These are phyloP conservation scores for Aspergillus costaricaensis DNA, from an alignment of 2,329 filamentous ascomycete species.

Conservation along the genomic window DNA sequence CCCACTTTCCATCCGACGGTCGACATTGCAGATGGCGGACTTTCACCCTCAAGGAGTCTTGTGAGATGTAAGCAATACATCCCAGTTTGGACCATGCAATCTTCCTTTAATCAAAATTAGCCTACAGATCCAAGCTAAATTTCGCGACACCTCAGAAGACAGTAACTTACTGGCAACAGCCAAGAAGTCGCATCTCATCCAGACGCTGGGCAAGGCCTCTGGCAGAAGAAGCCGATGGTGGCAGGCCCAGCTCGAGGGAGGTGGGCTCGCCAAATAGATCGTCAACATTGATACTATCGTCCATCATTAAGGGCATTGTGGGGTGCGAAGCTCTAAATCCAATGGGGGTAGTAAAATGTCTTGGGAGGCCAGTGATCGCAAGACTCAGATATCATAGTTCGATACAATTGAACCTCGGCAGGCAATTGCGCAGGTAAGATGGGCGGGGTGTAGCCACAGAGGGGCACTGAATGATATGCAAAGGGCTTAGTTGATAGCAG, in stretches of 20 bases:
- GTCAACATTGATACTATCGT: conserved; percentile 63
- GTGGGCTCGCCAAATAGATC: conserved; percentile 72
- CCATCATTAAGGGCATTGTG: conserved; percentile 58
- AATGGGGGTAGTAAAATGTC: neutral
- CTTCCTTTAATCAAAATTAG: conserved; percentile 53
- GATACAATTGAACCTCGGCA: neutral
- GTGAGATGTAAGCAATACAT: conserved; percentile 77
- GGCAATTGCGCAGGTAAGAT: neutral
- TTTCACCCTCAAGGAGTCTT: conserved; percentile 69
- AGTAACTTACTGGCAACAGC: conserved; percentile 75
- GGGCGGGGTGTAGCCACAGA: neutral
- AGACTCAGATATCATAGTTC: conserved; percentile 16
- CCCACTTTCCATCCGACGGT: conserved; percentile 71
- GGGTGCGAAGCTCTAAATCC: neutral
- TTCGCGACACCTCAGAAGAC: neutral
- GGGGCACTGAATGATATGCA: neutral
- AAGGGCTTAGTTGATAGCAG: neutral
- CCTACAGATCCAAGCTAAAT: conserved; percentile 24
- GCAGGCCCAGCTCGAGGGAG: conserved; percentile 59
- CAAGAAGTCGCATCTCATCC: conserved; percentile 72
- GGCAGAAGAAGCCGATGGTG: conserved; percentile 52
- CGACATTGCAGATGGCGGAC: conserved; percentile 72
- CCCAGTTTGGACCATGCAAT: conserved; percentile 88
- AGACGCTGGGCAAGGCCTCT: conserved; percentile 72
- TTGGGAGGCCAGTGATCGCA: conserved; percentile 5